A percentile compares a stretch with the other conserved stretches of the same genome.
These are phyloP conservation scores for Penicillium taxi DNA, from an alignment of 495 filamentous ascomycete genomes.

Conservation along the genomic window DNA sequence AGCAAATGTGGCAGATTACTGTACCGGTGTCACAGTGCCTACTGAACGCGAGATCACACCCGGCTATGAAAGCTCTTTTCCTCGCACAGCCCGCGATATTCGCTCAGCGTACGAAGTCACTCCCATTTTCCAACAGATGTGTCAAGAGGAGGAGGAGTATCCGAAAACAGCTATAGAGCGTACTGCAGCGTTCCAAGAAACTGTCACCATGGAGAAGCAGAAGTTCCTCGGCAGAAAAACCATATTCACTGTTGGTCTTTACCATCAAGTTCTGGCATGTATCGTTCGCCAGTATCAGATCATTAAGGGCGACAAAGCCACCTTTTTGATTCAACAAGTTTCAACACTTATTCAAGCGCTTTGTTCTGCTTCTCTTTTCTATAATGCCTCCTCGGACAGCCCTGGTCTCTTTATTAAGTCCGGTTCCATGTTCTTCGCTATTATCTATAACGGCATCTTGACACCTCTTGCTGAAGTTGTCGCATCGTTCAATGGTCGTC, in stretches of 20 bases:
- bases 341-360: conserved; percentile 28
- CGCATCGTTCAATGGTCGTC: conserved; percentile 57
- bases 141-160: conserved; percentile 39
- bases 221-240: conserved; percentile 29
- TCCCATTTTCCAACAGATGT: conserved; percentile 22
- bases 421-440: conserved; percentile 56
- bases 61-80: conserved; percentile 42
- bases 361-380: conserved; percentile 32
- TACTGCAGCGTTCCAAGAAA: conserved; percentile 41
- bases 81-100: conserved; percentile 35
- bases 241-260: conserved; percentile 50
- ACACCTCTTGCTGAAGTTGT: conserved; percentile 66
- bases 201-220: conserved; percentile 34
- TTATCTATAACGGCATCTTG: conserved; percentile 65
- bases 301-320: conserved; percentile 51
- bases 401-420: conserved; percentile 44
- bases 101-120: conserved; percentile 34
- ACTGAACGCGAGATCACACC: conserved; percentile 51
- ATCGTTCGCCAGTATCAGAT: conserved; percentile 48
- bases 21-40: conserved; percentile 65
- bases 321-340: conserved; percentile 54
- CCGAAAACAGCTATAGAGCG: conserved; percentile 35
- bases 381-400: conserved; percentile 26
- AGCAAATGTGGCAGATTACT: conserved; percentile 45
- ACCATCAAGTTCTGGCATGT: conserved; percentile 47